Conservation (phyloP, 768 basidiomycete species). For the Rhizopogon vulgaris region DNA sequence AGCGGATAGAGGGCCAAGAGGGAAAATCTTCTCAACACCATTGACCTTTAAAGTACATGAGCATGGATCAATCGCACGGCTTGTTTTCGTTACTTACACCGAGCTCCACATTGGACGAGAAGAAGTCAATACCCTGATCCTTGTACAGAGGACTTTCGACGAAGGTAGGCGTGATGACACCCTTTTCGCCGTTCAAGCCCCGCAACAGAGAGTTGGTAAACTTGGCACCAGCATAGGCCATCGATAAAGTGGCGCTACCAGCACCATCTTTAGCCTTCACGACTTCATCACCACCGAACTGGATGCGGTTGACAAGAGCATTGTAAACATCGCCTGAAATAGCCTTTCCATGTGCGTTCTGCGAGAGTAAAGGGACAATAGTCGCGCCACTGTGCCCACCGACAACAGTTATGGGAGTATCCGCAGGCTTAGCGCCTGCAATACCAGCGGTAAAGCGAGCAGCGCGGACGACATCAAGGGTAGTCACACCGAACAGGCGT, state of each 20-base stretch:
- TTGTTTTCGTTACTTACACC: conserved; percentile 50
- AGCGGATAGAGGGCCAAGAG: conserved; percentile 70
- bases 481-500: conserved; percentile 93
- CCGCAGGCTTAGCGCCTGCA: conserved; percentile 54
- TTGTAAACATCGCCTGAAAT: conserved; percentile 70
- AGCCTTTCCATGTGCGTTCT: conserved; percentile 62
- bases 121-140: conserved; percentile 86
- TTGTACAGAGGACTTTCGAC: conserved; percentile 85
- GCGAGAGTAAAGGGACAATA: conserved; percentile 93
- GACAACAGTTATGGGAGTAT: conserved; percentile 76
- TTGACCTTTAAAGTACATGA: conserved; percentile 41
- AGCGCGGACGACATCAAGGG: conserved; percentile 96
- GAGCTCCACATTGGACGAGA: conserved; percentile 91
- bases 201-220: conserved; percentile 58
- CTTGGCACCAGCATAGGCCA: conserved; percentile 74
- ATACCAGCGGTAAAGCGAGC: conserved; percentile 82
- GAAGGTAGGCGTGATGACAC: conserved; percentile 73
- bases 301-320: conserved; percentile 86
- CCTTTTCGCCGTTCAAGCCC: conserved; percentile 61
- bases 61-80: neutral
- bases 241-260: conserved; percentile 69
- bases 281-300: conserved; percentile 97
- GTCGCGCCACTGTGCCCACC: conserved; percentile 98
- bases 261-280: conserved; percentile 95
- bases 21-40: conserved; percentile 92